Evolutionary conservation across 1,139 yeast species (phyloP).

Genomic region (Yamadazyma triangularis): DNA sequence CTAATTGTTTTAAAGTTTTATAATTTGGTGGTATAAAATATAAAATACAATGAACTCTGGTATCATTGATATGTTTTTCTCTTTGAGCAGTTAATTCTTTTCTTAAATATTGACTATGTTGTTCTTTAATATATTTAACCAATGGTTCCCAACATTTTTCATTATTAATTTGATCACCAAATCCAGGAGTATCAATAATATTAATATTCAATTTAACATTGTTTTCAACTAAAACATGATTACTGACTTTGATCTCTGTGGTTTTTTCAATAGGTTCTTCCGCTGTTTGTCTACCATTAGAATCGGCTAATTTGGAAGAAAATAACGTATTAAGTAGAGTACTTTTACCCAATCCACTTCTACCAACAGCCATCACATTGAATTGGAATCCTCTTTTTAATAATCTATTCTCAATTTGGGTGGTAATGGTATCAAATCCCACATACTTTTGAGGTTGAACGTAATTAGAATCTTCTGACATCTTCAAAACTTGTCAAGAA

Average conservation of each 20-base stretch:
- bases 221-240: conserved; percentile 72
- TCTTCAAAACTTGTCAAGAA: too few species aligned
- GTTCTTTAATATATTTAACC: conserved; percentile 92
- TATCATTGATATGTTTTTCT: conserved; percentile 75
- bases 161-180: conserved; percentile 94
- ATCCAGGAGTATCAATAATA: conserved; percentile 95
- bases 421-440: conserved; percentile 94
- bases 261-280: conserved; percentile 80
- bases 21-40: conserved; percentile 91
- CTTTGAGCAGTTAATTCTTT: conserved; percentile 96
- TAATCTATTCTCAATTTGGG: conserved; percentile 89
- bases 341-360: conserved; percentile 92
- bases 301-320: conserved; percentile 71
- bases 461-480: conserved; percentile 8
- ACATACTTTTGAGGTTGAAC: conserved; percentile 57
- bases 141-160: conserved; percentile 98
- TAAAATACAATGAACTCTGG: conserved; percentile 92
- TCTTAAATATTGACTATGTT: conserved; percentile 88
- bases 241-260: conserved; percentile 75
- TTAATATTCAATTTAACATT: conserved; percentile 82
- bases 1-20: conserved; percentile 74
- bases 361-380: conserved; percentile 91
- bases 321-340: conserved; percentile 88
- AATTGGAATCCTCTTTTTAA: conserved; percentile 92
- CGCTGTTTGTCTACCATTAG: conserved; percentile 64